A percentile compares a stretch with the other conserved stretches of the same genome.
Conservation (phyloP, 495 filamentous ascomycete genomes). For the Geoglossum glabrum region DNA sequence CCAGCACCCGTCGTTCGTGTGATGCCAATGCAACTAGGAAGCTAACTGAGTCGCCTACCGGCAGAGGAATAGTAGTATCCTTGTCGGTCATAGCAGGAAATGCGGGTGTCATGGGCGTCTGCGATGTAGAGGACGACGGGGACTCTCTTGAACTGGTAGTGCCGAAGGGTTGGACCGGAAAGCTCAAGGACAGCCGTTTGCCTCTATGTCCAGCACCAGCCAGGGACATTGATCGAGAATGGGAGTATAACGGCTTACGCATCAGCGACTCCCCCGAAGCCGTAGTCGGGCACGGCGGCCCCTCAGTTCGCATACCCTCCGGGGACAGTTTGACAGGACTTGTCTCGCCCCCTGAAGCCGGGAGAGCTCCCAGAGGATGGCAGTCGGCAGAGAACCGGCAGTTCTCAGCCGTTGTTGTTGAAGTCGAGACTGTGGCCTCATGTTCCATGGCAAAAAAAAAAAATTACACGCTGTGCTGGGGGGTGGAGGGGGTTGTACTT, state of each 20-base stretch:
- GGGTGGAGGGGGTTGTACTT: background rate
- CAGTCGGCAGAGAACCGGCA: background rate
- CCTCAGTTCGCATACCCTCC: conserved; percentile 6
- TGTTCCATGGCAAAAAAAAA: background rate
- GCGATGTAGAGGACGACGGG: conserved; percentile 6
- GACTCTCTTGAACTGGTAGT: conserved; percentile 2
- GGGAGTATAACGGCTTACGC: background rate
- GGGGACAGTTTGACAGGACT: background rate
- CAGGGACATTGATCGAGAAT: background rate
- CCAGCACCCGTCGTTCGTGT: conserved; percentile 81
- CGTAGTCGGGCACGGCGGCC: conserved; percentile 11
- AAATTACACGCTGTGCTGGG: background rate
- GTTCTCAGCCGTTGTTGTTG: background rate
- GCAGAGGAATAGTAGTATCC: conserved; percentile 20
- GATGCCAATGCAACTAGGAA: conserved; percentile 78
- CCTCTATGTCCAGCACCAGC: background rate
- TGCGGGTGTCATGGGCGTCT: conserved; percentile 5
- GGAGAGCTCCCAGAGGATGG: conserved; percentile 13
- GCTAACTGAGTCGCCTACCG: conserved; percentile 41
- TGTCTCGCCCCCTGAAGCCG: conserved; percentile 9
- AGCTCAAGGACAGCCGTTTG: conserved; percentile 63
- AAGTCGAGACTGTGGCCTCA: background rate
- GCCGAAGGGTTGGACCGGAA: conserved; percentile 33
- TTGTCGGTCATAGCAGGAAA: conserved; percentile 3
- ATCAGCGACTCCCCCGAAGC: background rate